Conservation (phyloP, 805 yeast species). For the Pichia deserticola region DNA sequence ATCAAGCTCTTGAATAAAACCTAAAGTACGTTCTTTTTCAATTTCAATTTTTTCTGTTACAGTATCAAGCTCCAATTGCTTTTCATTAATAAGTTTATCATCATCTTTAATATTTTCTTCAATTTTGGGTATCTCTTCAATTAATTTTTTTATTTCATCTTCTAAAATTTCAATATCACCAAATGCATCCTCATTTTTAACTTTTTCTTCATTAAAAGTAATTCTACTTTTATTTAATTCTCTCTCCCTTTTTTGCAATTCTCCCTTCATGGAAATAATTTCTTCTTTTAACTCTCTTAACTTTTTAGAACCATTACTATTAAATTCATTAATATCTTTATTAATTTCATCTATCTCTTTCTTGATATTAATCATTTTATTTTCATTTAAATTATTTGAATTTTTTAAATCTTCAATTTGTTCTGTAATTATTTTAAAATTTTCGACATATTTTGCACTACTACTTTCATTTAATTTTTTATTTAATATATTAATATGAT, state of each 20-base stretch:
- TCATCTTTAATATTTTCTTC: slow-evolving; percentile 19
- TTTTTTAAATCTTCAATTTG: slow-evolving; percentile 33
- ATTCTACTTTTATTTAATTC: slow-evolving; percentile 41
- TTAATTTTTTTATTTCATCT: slow-evolving; percentile 34
- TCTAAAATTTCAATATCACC: slow-evolving; percentile 44
- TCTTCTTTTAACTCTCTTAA: slow-evolving; percentile 56
- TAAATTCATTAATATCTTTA: slow-evolving; percentile 76
- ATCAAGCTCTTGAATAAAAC: slow-evolving; percentile 68
- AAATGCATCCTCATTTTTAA: slow-evolving; percentile 62
- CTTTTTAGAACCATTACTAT: slow-evolving; percentile 71
- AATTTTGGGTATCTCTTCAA: slow-evolving; percentile 30
- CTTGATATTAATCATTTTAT: slow-evolving; percentile 32
- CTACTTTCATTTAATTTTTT: slow-evolving; percentile 50
- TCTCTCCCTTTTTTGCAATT: slow-evolving; percentile 31
- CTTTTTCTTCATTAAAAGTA: slow-evolving; percentile 52
- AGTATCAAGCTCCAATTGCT: slow-evolving; percentile 21
- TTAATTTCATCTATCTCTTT: slow-evolving; percentile 49
- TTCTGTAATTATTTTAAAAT: slow-evolving; percentile 13
- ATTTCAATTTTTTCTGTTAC: slow-evolving; percentile 35
- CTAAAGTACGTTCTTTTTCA: slow-evolving; percentile 53
- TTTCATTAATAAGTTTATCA: slow-evolving; percentile 23
- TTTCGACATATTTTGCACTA: slow-evolving; percentile 47
- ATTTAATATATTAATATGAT: slow-evolving; percentile 49
- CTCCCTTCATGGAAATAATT: slow-evolving; percentile 33
- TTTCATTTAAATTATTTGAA: slow-evolving; percentile 39